Percentiles rank a stretch among this genome's conserved stretches.
Evolutionary conservation across 139 green algal species (phyloP).

Genomic region (Chlorella ohadii): DNA sequence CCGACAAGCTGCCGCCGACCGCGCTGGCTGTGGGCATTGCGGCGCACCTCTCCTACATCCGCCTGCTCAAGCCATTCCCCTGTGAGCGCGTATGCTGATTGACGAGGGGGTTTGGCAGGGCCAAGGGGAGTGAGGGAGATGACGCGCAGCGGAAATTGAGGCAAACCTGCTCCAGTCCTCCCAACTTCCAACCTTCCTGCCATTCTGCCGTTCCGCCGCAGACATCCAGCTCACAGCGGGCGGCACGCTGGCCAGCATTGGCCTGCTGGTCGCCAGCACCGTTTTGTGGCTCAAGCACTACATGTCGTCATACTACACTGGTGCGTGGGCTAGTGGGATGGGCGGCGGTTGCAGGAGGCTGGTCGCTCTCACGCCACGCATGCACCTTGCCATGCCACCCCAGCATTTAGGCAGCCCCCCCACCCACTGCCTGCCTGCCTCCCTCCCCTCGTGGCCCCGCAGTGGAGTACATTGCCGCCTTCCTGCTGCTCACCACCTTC

Average conservation of each 20-base stretch:
- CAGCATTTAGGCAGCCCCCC: no score
- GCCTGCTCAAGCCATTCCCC: conserved; percentile 50
- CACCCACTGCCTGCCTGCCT: neutral
- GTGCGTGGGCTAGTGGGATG: no score
- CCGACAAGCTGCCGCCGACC: conserved; percentile 47
- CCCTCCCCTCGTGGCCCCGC: neutral
- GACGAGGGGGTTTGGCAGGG: no score
- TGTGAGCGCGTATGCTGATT: neutral
- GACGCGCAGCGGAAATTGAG: no score
- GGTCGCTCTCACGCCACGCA: no score
- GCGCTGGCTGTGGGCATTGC: conserved; percentile 29
- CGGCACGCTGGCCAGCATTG: conserved; percentile 33
- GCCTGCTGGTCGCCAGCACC: conserved; percentile 34
- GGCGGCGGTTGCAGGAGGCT: no score
- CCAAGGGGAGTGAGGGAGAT: no score
- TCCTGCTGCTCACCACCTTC: conserved; percentile 57
- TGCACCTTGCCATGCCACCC: no score
- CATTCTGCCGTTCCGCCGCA: no score
- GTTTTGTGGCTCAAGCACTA: conserved; percentile 47
- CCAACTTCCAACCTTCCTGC: no score
- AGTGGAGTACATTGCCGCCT: conserved; percentile 61
- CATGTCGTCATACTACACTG: conserved; percentile 43
- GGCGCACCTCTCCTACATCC: conserved; percentile 46
- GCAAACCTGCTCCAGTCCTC: no score
- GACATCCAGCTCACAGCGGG: conserved; percentile 32